Evolutionary conservation across 257 asterid species (phyloP), one percentile per base, ranked within the genome.

Genomic region (Buddleja alternifolia): DNA sequence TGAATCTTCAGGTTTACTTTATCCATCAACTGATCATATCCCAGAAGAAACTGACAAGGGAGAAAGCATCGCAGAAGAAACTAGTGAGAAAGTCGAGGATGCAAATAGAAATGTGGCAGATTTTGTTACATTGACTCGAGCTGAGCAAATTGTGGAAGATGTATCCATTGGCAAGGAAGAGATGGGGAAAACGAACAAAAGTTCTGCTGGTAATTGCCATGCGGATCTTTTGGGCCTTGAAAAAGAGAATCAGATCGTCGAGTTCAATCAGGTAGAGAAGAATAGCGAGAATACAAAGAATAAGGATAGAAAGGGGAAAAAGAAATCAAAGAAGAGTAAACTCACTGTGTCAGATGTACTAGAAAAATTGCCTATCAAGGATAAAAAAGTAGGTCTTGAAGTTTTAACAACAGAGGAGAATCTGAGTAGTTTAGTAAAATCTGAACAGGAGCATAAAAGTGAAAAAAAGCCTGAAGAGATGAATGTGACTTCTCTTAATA

Each of bases 281-380:
- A 70, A 39, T 72, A 70, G 23, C 10, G 66, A 64, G 67, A 75
- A 32, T 54, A 55, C 53, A 15, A 77, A 61, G 60, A 75, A 39
- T 72, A 40, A 32, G 37, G 65, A 58, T 54, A 75, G 29, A 80
- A 86, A 73, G 42, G 50, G 56, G 11, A 77, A 64, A 69, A 81
- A 20, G 67, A 80, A 70, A 79, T 60, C 69, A 41, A 85, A 77
- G 83, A 84, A 72, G 77, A 68, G 37, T 25, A 68, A 23, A n/a
- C 71, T 21, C 23, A 32, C 76, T 70, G 77, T 72, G 34, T 70
- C 83, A 63, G 75, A 79, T 52, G 70, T 54, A 71, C 84, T 57
- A 48, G 75, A 54, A 21, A 65, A 60, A 67, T 69, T 76, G 63
- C 63, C 73, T 19, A 60, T 32, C 69, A 70, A 74, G 68, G 73